Base-by-base conservation (phyloP, 108 stramenopile species). In the Cyclotella baltica region DNA sequence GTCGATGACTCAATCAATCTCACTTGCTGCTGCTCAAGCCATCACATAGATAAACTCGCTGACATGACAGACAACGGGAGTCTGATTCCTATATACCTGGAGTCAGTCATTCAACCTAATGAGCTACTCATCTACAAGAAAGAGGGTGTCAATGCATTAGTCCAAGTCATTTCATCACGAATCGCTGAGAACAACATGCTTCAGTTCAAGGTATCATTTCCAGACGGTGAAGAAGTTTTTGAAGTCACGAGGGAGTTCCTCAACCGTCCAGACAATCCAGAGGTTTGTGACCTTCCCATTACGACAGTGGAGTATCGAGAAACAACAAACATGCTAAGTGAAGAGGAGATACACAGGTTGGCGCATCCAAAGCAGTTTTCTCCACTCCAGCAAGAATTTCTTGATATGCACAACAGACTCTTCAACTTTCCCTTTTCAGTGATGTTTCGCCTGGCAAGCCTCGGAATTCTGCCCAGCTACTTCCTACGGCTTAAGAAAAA, bases 61-160 rank as follows among this genome's bases (percentile, higher is more conserved):
- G 13, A 13, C 13, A 13, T 13, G 13, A 11, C 13, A 6, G 6
- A 13, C 6, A 13, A 11, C 13, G 13, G 13, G 13, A n/a, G n/a
- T n/a, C 10, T 43, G 19, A 48, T n/a, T n/a, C 27, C 22, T 15
- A 3, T 20, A 2, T 66, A 37, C 6, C 1, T 55, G 2, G 30
- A 68, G 46, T 37, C 43, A 13, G 16, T 55, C 11, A 68, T 51
- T 34, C 51, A 68, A 16, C 30, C 37, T 31, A 2, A 33, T 2
- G 67, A 68, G 46, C 48, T 18, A 15, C 15, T 68, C 47, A 51
- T 68, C 4, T 55, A 68, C 67, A 68, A 62, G 35, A 36, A 36
- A 8, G 62, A 62, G 36, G 62, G 62, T 15, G 19, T 13, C 1
- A 62, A 35, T 22, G 16, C 33, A 0, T 37, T 62, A 62, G 62